Evolutionary conservation across 345 rosid species (phyloP), one percentile per base, ranked within the genome.

Genomic region (Ceriops decandra): DNA sequence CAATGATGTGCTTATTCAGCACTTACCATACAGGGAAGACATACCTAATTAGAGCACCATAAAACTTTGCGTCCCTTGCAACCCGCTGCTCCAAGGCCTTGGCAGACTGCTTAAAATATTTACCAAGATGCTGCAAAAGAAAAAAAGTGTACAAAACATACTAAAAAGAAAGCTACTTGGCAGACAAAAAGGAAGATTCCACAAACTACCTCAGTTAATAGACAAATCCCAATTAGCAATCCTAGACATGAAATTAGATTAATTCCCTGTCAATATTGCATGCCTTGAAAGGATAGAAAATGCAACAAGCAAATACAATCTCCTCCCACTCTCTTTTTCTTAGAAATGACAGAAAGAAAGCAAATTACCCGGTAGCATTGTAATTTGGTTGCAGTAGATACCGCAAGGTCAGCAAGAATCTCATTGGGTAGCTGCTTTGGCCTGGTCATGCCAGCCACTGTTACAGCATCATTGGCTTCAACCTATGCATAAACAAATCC

Each of bases 1-100:
- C 16, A 49, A 54, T 24, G 22, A 69, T 60, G 56, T 16, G 38
- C 3, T 51, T 49, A 59, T 22, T 60, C 36, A 68, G 62, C 10
- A 56, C n/a, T 46, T 49, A 52, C 16, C 15, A 63, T 33, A 22
- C 28, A 19, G 11, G n/a, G 20, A 33, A 64, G 30, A 27, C 79
- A 36, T 64, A 91, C 98, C 97, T 88, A 80, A 93, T 89, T 63
- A 93, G 82, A 73, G 98, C 97, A 53, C 97, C 98, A 72, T 93
- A 93, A 80, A 93, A 93, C 72, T 90, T 91, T 77, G 98, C 96
- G 77, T 93, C 97, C 46, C 86, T 84, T 51, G 87, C 80, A 63
- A 93, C 74, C 76, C 91, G 90, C 79, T 84, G 95, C 73, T 89
- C 92, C 82, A 91, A 79, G 69, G 95, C 88, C 76, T 85, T 89